Evolutionary conservation across 164 flowering plant genomes (phyloP).

Genomic region (Berberis thunbergii): DNA sequence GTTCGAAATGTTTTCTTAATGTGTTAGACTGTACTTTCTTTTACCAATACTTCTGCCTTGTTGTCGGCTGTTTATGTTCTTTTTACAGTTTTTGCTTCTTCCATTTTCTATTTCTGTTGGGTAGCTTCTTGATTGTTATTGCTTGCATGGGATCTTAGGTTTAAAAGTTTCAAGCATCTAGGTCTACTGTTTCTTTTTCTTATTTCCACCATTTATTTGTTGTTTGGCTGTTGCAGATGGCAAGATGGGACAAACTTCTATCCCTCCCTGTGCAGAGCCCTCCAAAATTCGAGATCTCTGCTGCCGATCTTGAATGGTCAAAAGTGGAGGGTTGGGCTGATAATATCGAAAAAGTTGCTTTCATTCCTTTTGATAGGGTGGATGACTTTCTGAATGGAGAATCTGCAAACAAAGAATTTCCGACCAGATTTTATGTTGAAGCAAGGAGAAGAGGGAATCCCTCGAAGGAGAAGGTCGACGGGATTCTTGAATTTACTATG

Average conservation of each 20-base stretch:
- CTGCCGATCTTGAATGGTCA: constrained; percentile 79
- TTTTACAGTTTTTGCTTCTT: no score
- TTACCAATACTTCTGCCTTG: no score
- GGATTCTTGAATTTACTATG: constrained; percentile 89
- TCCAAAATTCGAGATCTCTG: constrained; percentile 69
- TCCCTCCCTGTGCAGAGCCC: constrained; percentile 88
- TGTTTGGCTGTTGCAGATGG: constrained; percentile 39
- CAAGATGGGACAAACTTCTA: constrained; percentile 90
- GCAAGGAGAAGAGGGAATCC: constrained; percentile 68
- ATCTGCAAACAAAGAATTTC: constrained; percentile 72
- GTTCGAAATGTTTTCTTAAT: no score
- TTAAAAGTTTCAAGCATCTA: no score
- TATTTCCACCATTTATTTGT: neutral
- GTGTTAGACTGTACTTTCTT: no score
- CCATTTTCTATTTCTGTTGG: no score
- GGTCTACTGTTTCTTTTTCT: neutral
- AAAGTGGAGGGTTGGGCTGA: constrained; percentile 95
- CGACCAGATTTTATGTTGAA: constrained; percentile 93
- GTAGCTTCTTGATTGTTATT: no score
- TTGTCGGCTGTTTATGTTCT: no score
- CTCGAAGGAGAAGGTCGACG: constrained; percentile 89
- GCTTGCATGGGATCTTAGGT: no score
- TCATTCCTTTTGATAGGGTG: constrained; percentile 88
- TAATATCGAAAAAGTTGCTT: constrained; percentile 67
- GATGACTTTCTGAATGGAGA: constrained; percentile 93